Percentiles rank a stretch among this genome's conserved stretches.
These are phyloP conservation scores for Teratosphaeria viscida DNA, from an alignment of 2,329 filamentous ascomycete species.

Conservation along the genomic window DNA sequence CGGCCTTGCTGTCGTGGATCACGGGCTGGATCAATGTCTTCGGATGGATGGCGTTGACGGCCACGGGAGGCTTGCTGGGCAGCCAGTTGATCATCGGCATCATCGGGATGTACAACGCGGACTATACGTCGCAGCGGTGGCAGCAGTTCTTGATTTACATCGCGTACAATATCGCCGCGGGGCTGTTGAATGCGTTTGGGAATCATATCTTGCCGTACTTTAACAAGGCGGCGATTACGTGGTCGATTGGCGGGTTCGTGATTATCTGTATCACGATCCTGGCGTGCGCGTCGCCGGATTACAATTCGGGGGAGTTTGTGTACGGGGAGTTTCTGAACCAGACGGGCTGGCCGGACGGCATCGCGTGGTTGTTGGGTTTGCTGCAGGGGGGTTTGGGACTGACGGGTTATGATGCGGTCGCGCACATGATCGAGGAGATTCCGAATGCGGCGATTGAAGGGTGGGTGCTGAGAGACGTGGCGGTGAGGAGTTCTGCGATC, in stretches of 20 bases:
- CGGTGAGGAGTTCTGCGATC: not conserved
- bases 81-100: constrained; percentile 57
- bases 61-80: constrained; percentile 57
- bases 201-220: constrained; percentile 52
- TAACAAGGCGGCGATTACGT: constrained; percentile 60
- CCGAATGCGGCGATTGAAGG: constrained; percentile 24
- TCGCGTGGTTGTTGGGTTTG: constrained; percentile 35
- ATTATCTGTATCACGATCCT: constrained; percentile 61
- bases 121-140: constrained; percentile 51
- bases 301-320: constrained; percentile 53
- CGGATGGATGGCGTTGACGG: constrained; percentile 61
- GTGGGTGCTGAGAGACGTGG: not conserved
- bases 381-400: constrained; percentile 27
- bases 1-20: constrained; percentile 55
- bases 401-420: constrained; percentile 42
- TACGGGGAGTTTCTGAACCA: constrained; percentile 57
- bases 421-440: constrained; percentile 37
- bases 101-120: constrained; percentile 50
- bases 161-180: constrained; percentile 49
- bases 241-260: constrained; percentile 58
- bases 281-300: constrained; percentile 55
- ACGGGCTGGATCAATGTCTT: constrained; percentile 65
- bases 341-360: constrained; percentile 29
- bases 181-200: constrained; percentile 55
- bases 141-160: constrained; percentile 67